Base-by-base conservation (phyloP, 1,284 basidiomycete species). In the Fomes fomentarius region DNA sequence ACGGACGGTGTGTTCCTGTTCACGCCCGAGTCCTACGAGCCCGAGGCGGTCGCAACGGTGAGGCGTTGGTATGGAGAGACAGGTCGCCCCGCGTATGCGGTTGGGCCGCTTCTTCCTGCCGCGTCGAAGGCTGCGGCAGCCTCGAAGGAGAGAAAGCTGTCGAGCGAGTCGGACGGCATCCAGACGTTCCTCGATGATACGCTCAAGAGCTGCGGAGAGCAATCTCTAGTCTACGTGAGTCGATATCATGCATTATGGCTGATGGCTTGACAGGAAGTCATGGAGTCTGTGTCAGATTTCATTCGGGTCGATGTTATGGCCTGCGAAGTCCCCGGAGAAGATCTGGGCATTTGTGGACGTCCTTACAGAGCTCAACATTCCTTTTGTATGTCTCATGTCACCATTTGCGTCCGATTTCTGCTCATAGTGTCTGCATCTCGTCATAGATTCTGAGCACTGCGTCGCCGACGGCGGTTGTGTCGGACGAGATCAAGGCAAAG, bases 291-390 rank as follows among this genome's bases (percentile, higher is more conserved):
- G 1, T 11, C 14, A 63, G 60, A 47, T 61, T n/a, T 61, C 60
- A 2, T 58, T 63, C 17, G 60, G 62, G 1, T 52, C 58, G 0
- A 14, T 61, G 4, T 61, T 52, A 41, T 63, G 62, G 62, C 60
- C 62, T 0, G 15, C 26, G 8, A 45, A 45, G 21, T 33, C 15
- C 3, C 53, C 62, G 0, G 48, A 51, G 19, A 58, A 52, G 45
- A 10, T 63, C 10, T 51, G 51, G 44, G 57, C 54, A 0, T 33
- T 59, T 30, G 30, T 63, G 0, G 56, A 60, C 7, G 60, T 58
- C 2, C 28, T 63, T 2, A 59, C 60, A 47, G 60, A 63, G 17
- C 38, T 33, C 15, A 47, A 47, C 61, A 17, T n/a, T 58, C 50
- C 28, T 6, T 30, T 30, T 30, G 1, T 14, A 7, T 4, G 11